Evolutionary conservation across 2,329 filamentous ascomycete species (phyloP).

Genomic region (Chalaropsis ovoidea): DNA sequence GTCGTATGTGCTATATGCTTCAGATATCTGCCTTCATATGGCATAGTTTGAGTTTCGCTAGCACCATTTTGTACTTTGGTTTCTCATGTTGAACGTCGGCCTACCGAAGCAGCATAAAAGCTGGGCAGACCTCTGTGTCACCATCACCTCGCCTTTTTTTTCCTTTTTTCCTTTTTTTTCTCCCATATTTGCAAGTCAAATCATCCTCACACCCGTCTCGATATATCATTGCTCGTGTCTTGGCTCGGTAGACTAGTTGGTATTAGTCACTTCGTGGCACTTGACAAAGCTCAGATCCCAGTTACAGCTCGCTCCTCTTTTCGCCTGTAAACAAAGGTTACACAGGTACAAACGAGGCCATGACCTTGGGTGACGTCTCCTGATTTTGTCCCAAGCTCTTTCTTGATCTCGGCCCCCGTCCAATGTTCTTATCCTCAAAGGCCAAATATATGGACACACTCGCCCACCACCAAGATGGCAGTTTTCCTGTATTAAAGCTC

Average conservation of each 20-base stretch:
- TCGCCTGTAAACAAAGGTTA: not conserved
- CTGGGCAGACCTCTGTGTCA: too few relatives aligned
- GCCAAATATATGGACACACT: conserved; percentile 3
- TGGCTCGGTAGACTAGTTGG: not conserved
- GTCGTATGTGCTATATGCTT: not conserved
- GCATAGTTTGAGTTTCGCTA: too few relatives aligned
- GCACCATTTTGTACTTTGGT: too few relatives aligned
- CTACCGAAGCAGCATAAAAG: too few relatives aligned
- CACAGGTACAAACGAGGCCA: not conserved
- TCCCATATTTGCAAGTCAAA: too few relatives aligned
- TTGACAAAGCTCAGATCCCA: not conserved
- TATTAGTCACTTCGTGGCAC: not conserved
- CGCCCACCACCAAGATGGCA: not conserved
- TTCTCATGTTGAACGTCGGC: too few relatives aligned
- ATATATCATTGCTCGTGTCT: not conserved
- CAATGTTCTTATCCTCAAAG: too few relatives aligned
- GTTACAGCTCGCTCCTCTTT: not conserved
- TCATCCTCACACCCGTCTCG: too few relatives aligned
- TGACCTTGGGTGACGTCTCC: not conserved
- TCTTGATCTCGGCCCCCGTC: too few relatives aligned
- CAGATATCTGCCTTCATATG: too few relatives aligned
- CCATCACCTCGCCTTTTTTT: too few relatives aligned
- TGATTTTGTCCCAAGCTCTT: not conserved
- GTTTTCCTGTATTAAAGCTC: not conserved
- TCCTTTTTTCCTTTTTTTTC: too few relatives aligned